phyloP scores from a whole-genome alignment of 169 alveolate species.

The Cryptosporidium felis region DNA sequence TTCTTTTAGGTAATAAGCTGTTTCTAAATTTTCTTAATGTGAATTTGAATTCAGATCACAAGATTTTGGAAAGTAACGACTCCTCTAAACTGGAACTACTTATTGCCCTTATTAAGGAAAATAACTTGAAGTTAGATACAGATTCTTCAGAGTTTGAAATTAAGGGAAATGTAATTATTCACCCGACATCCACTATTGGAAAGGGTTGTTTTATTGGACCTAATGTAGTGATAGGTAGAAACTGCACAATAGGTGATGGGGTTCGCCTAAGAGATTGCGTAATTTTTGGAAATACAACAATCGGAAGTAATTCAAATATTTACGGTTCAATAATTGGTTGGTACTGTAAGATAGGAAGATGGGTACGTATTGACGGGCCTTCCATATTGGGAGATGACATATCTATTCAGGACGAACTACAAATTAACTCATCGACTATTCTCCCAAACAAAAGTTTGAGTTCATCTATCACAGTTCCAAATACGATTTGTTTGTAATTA shows the following conservation, averaged over 20 bases:
- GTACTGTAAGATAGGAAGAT: constrained; percentile 89
- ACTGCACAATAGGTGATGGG: constrained; percentile 91
- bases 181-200: constrained; percentile 83
- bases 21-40: constrained; percentile 75
- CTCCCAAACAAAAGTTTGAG: constrained; percentile 88
- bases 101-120: neutral
- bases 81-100: neutral
- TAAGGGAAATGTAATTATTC: constrained; percentile 78
- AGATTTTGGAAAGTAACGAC: neutral
- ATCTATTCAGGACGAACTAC: constrained; percentile 86
- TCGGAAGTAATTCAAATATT: constrained; percentile 85
- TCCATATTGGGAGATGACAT: constrained; percentile 94
- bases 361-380: constrained; percentile 94
- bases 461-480: constrained; percentile 13
- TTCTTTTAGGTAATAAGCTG: constrained; percentile 82
- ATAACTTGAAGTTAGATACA: neutral
- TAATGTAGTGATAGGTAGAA: constrained; percentile 90
- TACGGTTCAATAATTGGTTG: constrained; percentile 91
- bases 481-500: constrained; percentile 28
- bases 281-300: constrained; percentile 82
- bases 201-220: constrained; percentile 89
- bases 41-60: neutral
- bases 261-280: constrained; percentile 87
- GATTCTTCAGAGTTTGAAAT: neutral
- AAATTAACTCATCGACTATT: constrained; percentile 86